A percentile compares a stretch with the other conserved stretches of the same genome.
phyloP scores from a whole-genome alignment of 352 stramenopile species.

The Thalassiosira exigua region DNA sequence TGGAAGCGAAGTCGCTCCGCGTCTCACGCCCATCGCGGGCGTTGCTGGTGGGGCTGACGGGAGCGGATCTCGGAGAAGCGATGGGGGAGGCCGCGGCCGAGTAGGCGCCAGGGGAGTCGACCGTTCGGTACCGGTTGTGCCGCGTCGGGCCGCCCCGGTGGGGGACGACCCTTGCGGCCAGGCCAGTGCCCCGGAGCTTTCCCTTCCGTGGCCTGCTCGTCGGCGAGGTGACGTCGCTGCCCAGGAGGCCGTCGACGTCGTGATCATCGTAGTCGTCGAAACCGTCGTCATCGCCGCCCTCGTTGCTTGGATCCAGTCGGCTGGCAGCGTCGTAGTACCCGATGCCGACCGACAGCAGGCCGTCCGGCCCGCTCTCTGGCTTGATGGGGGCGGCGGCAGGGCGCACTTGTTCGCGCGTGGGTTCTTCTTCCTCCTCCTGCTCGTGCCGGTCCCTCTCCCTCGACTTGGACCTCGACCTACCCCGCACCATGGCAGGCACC shows the following conservation, averaged over 20 bases:
- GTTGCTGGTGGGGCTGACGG: neutral
- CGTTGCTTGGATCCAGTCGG: constrained; percentile 40
- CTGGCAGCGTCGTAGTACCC: constrained; percentile 72
- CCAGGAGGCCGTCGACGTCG: constrained; percentile 19
- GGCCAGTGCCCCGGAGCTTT: constrained; percentile 27
- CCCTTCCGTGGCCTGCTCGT: constrained; percentile 10
- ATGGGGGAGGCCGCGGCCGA: neutral
- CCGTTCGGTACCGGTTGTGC: neutral
- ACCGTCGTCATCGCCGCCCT: constrained; percentile 3
- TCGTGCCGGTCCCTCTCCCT: constrained; percentile 28
- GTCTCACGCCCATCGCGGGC: constrained; percentile 13
- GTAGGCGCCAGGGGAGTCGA: too few relatives aligned
- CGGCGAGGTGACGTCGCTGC: neutral
- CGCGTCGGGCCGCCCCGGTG: neutral
- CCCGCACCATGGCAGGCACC: constrained; percentile 40
- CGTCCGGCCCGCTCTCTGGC: neutral
- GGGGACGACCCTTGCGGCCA: neutral
- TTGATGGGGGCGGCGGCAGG: neutral
- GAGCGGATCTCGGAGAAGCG: neutral
- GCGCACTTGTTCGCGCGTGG: too few relatives aligned
- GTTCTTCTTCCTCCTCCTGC: constrained; percentile 29
- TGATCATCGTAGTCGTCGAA: too few relatives aligned
- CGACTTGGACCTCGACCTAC: constrained; percentile 41
- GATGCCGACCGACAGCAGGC: constrained; percentile 65
- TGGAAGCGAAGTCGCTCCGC: constrained; percentile 25